These are phyloP conservation scores for Phytopythium vexans DNA, from an alignment of 352 stramenopile genomes.

Conservation along the genomic window DNA sequence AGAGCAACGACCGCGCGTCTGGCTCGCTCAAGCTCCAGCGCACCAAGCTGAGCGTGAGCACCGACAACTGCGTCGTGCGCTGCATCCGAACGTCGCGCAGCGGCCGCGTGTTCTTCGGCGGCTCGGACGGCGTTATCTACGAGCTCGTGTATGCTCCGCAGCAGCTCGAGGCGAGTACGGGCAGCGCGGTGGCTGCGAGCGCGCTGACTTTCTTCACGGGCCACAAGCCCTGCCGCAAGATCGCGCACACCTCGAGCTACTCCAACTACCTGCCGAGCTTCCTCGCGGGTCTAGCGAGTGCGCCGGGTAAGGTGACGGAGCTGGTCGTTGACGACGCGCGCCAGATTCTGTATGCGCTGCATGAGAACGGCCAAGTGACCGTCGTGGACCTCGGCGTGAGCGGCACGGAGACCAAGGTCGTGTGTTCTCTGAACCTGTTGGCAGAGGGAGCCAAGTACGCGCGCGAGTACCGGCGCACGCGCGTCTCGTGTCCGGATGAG, in stretches of 20 bases:
- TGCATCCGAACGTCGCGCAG: conserved; percentile 82
- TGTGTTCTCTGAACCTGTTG: conserved; percentile 70
- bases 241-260: conserved; percentile 89
- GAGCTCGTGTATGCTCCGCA: conserved; percentile 84
- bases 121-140: conserved; percentile 94
- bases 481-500: conserved; percentile 80
- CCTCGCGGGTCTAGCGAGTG: conserved; percentile 68
- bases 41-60: conserved; percentile 91
- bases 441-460: conserved; percentile 75
- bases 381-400: conserved; percentile 65
- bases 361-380: conserved; percentile 69
- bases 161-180: conserved; percentile 26
- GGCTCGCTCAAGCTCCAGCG: conserved; percentile 51
- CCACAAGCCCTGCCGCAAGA: conserved; percentile 87
- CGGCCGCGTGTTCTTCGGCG: conserved; percentile 96
- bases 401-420: conserved; percentile 56
- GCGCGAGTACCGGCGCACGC: conserved; percentile 75
- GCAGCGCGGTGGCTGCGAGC: conserved; percentile 9
- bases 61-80: conserved; percentile 92
- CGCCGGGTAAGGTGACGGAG: conserved; percentile 81
- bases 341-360: conserved; percentile 91
- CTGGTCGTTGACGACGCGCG: conserved; percentile 88
- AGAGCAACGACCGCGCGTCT: conserved; percentile 22
- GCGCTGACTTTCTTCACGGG: conserved; percentile 35
- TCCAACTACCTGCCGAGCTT: conserved; percentile 79